phyloP scores from a whole-genome alignment of 2,329 filamentous ascomycete species.

The Fonsecaea erecta region DNA sequence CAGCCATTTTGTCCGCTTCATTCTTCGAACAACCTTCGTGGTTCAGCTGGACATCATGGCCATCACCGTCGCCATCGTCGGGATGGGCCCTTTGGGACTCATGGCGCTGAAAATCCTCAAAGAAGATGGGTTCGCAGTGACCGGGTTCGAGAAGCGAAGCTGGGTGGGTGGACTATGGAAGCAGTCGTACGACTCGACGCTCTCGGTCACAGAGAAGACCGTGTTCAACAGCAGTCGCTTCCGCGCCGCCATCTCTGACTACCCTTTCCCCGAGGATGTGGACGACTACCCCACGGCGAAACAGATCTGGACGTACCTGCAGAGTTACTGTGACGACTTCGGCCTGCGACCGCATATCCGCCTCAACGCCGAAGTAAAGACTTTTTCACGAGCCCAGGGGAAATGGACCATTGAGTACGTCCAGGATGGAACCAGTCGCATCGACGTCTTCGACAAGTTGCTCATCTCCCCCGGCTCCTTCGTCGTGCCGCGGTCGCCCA shows the following conservation, averaged over 20 bases:
- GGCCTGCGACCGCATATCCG: conserved; percentile 44
- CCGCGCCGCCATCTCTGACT: conserved; percentile 50
- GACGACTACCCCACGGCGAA: conserved; percentile 37
- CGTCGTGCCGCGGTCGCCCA: conserved; percentile 45
- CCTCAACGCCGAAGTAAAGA: conserved; percentile 43
- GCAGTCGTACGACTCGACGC: conserved; percentile 44
- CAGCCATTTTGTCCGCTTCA: not conserved
- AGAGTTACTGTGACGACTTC: conserved; percentile 50
- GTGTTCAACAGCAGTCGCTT: conserved; percentile 48
- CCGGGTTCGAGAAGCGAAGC: conserved; percentile 47
- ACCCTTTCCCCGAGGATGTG: conserved; percentile 49
- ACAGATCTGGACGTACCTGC: conserved; percentile 47
- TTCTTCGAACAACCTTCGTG: not conserved
- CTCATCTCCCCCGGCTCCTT: conserved; percentile 45
- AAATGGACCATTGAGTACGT: conserved; percentile 44
- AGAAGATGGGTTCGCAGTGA: conserved; percentile 53
- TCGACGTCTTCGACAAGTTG: conserved; percentile 47
- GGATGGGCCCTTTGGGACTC: conserved; percentile 24
- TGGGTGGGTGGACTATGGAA: conserved; percentile 54
- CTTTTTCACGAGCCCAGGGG: conserved; percentile 40
- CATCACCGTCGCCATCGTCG: conserved; percentile 21
- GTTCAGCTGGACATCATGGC: conserved; percentile 15
- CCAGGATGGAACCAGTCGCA: conserved; percentile 35
- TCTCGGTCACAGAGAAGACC: conserved; percentile 43
- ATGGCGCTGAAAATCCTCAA: conserved; percentile 46